phyloP scores from a whole-genome alignment of 2,329 filamentous ascomycete species.

The Sclerotinia subarctica region DNA sequence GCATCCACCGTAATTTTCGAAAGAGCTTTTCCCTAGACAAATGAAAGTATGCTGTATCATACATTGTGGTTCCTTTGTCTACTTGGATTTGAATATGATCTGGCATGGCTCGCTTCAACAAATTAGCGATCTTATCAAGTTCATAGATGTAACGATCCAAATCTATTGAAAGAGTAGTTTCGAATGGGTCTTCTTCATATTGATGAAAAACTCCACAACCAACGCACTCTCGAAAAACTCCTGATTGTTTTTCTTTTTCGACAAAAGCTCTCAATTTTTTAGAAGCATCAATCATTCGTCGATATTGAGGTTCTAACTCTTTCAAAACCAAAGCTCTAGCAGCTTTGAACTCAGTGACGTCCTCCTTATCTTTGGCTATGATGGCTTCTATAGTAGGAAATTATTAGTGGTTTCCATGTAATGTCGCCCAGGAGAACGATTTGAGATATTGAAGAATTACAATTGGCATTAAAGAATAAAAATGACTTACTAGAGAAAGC shows the following conservation, averaged over 20 bases:
- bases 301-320: slow-evolving; percentile 19
- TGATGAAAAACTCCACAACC: slow-evolving; percentile 14
- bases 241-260: neutral
- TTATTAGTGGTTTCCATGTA: neutral
- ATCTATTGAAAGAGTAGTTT: neutral
- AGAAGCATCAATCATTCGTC: slow-evolving; percentile 15
- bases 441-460: neutral
- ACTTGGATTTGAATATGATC: slow-evolving; percentile 9
- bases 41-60: slow-evolving; percentile 3
- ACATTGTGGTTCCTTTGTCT: slow-evolving; percentile 15
- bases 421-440: too few species aligned
- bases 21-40: slow-evolving; percentile 8
- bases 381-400: neutral
- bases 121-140: slow-evolving; percentile 11
- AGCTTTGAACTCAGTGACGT: slow-evolving; percentile 15
- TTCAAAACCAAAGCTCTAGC: slow-evolving; percentile 8
- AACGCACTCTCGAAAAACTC: slow-evolving; percentile 13
- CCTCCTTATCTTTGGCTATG: slow-evolving; percentile 6
- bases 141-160: slow-evolving; percentile 20
- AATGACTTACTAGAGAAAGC: slow-evolving; percentile 15
- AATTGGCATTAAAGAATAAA: neutral
- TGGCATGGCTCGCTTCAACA: slow-evolving; percentile 15
- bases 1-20: slow-evolving; percentile 17
- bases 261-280: slow-evolving; percentile 13
- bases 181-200: slow-evolving; percentile 14